These are phyloP conservation scores for Geum urbanum DNA, from an alignment of 306 rosid genomes.

Conservation along the genomic window DNA sequence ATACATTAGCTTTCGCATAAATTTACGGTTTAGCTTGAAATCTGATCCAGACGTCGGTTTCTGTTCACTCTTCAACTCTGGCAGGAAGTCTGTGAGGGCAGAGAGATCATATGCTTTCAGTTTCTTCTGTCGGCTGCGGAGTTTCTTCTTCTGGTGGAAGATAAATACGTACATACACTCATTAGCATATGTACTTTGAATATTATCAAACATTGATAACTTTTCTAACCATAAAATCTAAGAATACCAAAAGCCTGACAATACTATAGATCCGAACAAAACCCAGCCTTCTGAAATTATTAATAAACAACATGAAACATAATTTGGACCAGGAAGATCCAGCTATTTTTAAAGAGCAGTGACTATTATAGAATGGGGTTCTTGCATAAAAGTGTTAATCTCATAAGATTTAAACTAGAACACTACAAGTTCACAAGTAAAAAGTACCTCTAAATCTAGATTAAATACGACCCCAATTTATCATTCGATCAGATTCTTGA, in stretches of 20 bases:
- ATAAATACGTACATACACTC: background rate
- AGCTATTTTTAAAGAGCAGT: background rate
- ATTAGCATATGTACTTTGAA: background rate
- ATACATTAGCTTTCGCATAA: slow-evolving; percentile 45
- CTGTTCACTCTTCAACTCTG: slow-evolving; percentile 40
- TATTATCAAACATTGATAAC: background rate
- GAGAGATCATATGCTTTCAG: slow-evolving; percentile 71
- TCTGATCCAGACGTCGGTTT: slow-evolving; percentile 22
- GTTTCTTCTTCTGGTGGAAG: slow-evolving; percentile 35
- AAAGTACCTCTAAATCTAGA: background rate
- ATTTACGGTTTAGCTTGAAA: slow-evolving; percentile 34
- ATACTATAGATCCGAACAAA: background rate
- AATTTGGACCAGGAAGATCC: background rate
- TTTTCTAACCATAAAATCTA: background rate
- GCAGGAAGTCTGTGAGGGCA: slow-evolving; percentile 58
- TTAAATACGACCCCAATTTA: too few relatives aligned
- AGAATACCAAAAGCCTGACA: background rate
- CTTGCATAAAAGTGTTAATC: too few relatives aligned
- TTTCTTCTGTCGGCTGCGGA: slow-evolving; percentile 58
- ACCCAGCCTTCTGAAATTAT: background rate
- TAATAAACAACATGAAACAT: background rate
- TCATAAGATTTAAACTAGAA: background rate
- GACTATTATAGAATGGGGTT: too few relatives aligned
- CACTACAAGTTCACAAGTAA: background rate
- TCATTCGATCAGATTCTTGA: too few relatives aligned